Evolutionary conservation across 2,329 filamentous ascomycete species (phyloP), one percentile per base, ranked within the genome.

Genomic region (Ophiostoma piceae): DNA sequence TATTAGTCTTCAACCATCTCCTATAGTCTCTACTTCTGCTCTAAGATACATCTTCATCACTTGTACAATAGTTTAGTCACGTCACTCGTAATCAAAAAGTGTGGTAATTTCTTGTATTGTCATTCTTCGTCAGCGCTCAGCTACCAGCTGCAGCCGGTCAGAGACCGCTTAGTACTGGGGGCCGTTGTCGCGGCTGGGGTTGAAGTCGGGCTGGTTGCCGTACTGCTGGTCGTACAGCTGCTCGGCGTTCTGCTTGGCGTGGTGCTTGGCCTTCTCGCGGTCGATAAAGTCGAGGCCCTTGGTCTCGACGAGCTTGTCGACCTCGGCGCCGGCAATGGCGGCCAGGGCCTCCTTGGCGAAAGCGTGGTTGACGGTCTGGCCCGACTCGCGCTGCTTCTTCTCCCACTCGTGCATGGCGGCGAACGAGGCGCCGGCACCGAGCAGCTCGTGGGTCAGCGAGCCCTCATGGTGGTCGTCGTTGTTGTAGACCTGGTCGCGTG

Each of bases 391-490:
- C 82, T 93, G 90, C 75, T 86, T 83, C 79, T 93, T 88, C 80
- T 94, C 91, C 76, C 88, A 94, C 29, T 88, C 82, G 84, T 92
- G 92, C 85, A 94, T 90, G 75, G 88, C 92, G 73, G 87, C 89
- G 77, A 94, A 94, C 72, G 89, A 87, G 71, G 91, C 91, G 71
- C 88, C 92, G 73, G 90, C 90, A 73, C 88, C 91, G 70, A 94
- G 78, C 66, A 92, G 77, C 82, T 95, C 91, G 80, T 94, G 91
- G 74, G 85, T 85, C 76, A 91, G 81, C 77, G 85, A 85, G 75
- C 84, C 82, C 80, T 91, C 80, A 80, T 91, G 83, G 41, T 70
- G 67, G 65, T 72, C n/a, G 68, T 79, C 72, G 68, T 77, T 67
- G 67, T 71, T 74, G 76, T 84, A 80, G 71, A 82, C 75, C 74